Conservation (phyloP, 805 yeast species). For the Wickerhamomyces silvicola region DNA sequence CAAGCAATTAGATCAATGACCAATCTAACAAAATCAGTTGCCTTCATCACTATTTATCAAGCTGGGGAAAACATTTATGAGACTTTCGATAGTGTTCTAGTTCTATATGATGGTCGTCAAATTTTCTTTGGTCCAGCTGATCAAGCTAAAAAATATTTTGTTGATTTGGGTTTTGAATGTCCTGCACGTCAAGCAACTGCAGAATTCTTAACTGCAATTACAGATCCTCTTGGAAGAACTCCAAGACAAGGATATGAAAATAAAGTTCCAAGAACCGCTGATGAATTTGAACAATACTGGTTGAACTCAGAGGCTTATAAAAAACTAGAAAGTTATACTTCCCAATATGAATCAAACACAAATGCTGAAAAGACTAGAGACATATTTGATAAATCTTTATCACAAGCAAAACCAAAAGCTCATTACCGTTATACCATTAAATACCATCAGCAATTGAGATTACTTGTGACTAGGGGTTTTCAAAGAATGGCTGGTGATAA, state of each 20-base stretch:
- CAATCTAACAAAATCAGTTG: conserved; percentile 42
- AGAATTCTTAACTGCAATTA: conserved; percentile 62
- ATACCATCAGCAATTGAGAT: conserved; percentile 38
- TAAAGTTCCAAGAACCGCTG: conserved; percentile 53
- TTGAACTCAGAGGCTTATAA: conserved; percentile 38
- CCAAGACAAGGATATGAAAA: conserved; percentile 41
- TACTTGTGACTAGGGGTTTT: conserved; percentile 42
- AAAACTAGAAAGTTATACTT: conserved; percentile 39
- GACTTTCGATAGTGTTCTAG: conserved; percentile 55
- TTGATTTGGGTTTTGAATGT: conserved; percentile 57
- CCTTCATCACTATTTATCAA: conserved; percentile 65
- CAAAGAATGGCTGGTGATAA: conserved; percentile 51
- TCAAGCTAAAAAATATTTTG: conserved; percentile 51
- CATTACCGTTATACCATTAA: conserved; percentile 21
- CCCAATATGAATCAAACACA: conserved; percentile 27
- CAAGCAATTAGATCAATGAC: conserved; percentile 62
- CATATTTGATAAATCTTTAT: conserved; percentile 22
- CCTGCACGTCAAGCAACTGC: conserved; percentile 66
- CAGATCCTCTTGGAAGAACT: conserved; percentile 58
- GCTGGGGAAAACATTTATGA: conserved; percentile 63
- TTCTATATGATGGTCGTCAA: conserved; percentile 55
- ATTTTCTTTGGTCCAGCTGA: conserved; percentile 56
- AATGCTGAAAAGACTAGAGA: conserved; percentile 27
- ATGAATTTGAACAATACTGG: conserved; percentile 60
- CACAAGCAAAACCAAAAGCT: conserved; percentile 20